Evolutionary conservation across 805 yeast species (phyloP).

Genomic region (Saccharomycopsis fibuligera): DNA sequence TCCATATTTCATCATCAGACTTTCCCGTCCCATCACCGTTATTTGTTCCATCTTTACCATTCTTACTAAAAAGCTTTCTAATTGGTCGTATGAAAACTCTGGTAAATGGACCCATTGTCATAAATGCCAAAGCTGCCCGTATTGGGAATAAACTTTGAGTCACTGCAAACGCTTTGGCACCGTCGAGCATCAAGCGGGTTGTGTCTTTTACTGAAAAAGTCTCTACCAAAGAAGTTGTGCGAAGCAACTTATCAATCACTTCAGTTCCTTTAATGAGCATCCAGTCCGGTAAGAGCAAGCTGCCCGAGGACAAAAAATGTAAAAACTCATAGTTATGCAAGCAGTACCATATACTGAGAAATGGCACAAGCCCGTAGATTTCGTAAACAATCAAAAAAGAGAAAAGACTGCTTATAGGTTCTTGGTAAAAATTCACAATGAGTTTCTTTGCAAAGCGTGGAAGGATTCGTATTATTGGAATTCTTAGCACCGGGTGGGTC

Average conservation of each 20-base stretch:
- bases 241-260: slow-evolving; percentile 5
- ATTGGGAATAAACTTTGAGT: slow-evolving; percentile 10
- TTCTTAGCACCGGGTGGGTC: neutral
- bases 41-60: neutral
- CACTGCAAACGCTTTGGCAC: slow-evolving; percentile 11
- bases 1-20: slow-evolving; percentile 5
- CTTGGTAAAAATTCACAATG: neutral
- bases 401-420: slow-evolving; percentile 7
- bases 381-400: slow-evolving; percentile 13
- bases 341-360: slow-evolving; percentile 9
- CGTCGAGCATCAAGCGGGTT: slow-evolving; percentile 1
- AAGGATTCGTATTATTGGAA: neutral
- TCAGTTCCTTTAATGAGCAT: slow-evolving; percentile 6
- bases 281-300: slow-evolving; percentile 3
- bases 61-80: neutral
- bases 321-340: slow-evolving; percentile 4
- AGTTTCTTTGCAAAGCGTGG: neutral
- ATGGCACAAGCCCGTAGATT: slow-evolving; percentile 7
- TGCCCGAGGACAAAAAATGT: neutral
- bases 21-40: too few relatives aligned
- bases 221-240: neutral
- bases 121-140: slow-evolving; percentile 7
- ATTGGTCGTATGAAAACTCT: slow-evolving; percentile 3
- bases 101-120: slow-evolving; percentile 1
- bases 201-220: slow-evolving; percentile 2